Percentiles rank a stretch among this genome's conserved stretches.
Conservation (phyloP, 306 rosid genomes). For the Cucurbita pepo region DNA sequence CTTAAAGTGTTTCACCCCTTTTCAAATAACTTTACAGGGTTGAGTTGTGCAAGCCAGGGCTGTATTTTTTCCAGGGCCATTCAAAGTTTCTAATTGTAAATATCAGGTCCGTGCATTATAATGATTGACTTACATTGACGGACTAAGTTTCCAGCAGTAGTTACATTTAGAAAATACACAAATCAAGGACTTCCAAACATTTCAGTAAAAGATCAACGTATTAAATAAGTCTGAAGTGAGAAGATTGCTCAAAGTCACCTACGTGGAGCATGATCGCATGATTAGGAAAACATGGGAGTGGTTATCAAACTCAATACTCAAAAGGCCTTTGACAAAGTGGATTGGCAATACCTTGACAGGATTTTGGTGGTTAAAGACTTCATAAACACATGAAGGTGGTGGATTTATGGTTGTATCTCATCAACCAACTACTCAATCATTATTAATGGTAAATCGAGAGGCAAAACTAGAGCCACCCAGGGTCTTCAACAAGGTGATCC, state of each 20-base stretch:
- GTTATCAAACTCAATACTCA: too few relatives aligned
- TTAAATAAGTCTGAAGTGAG: neutral
- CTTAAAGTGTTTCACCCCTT: neutral
- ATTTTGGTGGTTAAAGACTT: too few relatives aligned
- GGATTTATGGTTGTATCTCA: too few relatives aligned
- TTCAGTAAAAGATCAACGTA: neutral
- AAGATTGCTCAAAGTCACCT: neutral
- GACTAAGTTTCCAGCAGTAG: neutral
- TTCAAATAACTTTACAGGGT: neutral
- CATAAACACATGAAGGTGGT: too few relatives aligned
- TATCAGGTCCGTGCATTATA: neutral
- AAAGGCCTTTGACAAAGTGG: too few relatives aligned
- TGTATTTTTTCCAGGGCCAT: neutral
- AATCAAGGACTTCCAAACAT: neutral
- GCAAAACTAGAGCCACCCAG: too few relatives aligned
- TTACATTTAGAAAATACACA: neutral
- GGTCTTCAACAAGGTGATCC: too few relatives aligned
- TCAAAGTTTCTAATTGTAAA: neutral
- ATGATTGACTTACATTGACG: neutral
- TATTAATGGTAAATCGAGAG: too few relatives aligned
- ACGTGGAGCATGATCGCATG: neutral
- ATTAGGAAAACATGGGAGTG: too few relatives aligned
- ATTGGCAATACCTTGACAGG: too few relatives aligned
- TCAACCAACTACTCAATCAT: too few relatives aligned
- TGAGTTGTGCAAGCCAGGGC: neutral